Evolutionary conservation across 345 rosid species (phyloP), one percentile per base, ranked within the genome.

Genomic region (Noccaea bulbosa): DNA sequence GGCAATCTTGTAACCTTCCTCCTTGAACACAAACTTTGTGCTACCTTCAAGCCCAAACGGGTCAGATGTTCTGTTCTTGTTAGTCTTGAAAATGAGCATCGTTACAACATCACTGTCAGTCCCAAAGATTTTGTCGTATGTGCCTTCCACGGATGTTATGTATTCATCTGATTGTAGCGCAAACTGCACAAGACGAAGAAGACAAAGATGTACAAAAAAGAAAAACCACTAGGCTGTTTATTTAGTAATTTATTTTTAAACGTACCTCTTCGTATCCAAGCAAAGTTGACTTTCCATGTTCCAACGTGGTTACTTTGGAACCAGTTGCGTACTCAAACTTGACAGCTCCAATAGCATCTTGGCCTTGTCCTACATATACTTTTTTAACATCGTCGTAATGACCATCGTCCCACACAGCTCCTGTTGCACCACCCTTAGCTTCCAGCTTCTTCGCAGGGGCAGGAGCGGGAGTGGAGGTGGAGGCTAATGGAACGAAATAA

Each of bases 331-430:
- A 75, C 11, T 69, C 70, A 53, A 75, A 68, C 50, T 55, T 68
- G 65, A 75, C 70, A 47, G 69, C 73, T 27, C 8, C 33, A 8
- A 75, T 10, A 60, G 70, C 79, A 51, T 56, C 49, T 10, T 53
- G 8, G n/a, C 70, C 51, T 60, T 67, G 74, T 52, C 74, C 70
- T 14, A 75, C 53, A 17, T 27, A 46, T 7, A 75, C 69, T 38
- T 68, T 61, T 32, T 55, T 75, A 37, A 75, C 70, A 53, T 55
- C 9, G 6, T 63, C 79, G 45, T 76, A 60, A 48, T 4, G 6
- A 35, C 70, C 65, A 47, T 76, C 79, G 69, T 76, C 79, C 79
- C 79, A 76, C 27, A 17, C 53, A 47, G 30, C 43, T 54, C 79
- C 79, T 12, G 62, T 22, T 4, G 39, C 65, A 62, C 79, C 75